These are phyloP conservation scores for Neoboletus magnificus DNA, from an alignment of 768 basidiomycete species.

Conservation along the genomic window DNA sequence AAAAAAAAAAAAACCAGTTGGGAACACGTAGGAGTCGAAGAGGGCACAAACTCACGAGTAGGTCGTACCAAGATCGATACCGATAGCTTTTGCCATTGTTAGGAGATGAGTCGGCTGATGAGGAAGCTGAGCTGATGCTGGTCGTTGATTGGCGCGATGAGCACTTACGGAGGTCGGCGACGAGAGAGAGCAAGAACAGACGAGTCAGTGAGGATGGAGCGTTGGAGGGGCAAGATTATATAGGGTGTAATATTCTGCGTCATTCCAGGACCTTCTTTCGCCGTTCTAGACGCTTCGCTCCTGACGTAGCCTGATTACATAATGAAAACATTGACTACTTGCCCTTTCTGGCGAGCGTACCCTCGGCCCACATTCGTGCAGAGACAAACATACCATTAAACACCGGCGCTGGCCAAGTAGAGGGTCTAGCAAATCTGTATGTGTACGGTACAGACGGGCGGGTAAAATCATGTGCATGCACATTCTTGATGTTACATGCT, in stretches of 20 bases:
- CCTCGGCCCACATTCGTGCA: too few relatives aligned
- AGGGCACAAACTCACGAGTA: conserved; percentile 64
- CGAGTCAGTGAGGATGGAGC: conserved; percentile 11
- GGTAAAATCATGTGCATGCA: conserved; percentile 28
- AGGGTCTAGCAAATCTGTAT: conserved; percentile 26
- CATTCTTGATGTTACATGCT: conserved; percentile 25
- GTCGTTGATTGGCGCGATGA: background rate
- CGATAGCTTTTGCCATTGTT: conserved; percentile 72
- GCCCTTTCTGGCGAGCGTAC: too few relatives aligned
- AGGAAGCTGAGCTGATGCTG: conserved; percentile 5
- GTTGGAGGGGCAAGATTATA: conserved; percentile 21
- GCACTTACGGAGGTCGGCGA: conserved; percentile 19
- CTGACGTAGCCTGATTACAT: conserved; percentile 34
- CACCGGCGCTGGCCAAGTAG: conserved; percentile 12
- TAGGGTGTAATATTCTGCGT: conserved; percentile 26
- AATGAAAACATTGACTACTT: conserved; percentile 18
- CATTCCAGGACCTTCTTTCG: conserved; percentile 34
- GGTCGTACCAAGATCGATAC: conserved; percentile 90
- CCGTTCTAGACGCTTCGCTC: conserved; percentile 33
- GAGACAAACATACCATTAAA: conserved; percentile 7
- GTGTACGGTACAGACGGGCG: conserved; percentile 20
- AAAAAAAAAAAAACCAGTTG: conserved; percentile 9
- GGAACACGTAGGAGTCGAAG: background rate
- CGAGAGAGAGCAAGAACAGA: conserved; percentile 8
- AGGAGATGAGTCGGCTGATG: conserved; percentile 4